A percentile compares a stretch with the other conserved stretches of the same genome.
These are phyloP conservation scores for Penicillium sp. DNA, from an alignment of 2,329 filamentous ascomycete genomes.

Conservation along the genomic window DNA sequence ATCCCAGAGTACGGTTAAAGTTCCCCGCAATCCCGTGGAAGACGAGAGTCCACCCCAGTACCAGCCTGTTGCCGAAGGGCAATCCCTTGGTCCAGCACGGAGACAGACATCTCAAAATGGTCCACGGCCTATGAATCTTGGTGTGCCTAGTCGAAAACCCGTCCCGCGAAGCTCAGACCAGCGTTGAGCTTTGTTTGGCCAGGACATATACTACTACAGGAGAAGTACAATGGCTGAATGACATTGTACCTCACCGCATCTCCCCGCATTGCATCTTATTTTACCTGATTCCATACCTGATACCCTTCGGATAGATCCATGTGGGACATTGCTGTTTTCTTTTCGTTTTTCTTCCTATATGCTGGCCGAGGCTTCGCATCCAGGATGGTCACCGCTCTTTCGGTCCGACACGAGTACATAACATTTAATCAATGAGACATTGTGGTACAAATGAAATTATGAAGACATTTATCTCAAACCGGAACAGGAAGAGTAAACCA, in stretches of 20 bases:
- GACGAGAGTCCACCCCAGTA: conserved; percentile 39
- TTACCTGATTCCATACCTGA: conserved; percentile 13
- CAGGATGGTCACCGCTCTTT: not conserved
- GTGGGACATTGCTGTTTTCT: not conserved
- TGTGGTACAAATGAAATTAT: not conserved
- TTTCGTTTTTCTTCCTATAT: not conserved
- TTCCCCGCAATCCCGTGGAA: conserved; percentile 26
- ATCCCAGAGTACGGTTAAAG: conserved; percentile 39
- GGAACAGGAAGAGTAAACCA: too few relatives aligned
- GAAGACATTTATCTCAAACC: too few relatives aligned
- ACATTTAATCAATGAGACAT: not conserved
- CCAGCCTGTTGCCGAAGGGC: conserved; percentile 30
- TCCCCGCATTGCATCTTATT: not conserved
- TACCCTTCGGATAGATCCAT: conserved; percentile 6
- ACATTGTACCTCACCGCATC: not conserved
- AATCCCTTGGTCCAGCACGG: conserved; percentile 18
- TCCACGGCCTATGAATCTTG: conserved; percentile 39
- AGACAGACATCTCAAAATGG: conserved; percentile 27
- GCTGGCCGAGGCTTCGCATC: not conserved
- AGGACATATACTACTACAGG: not conserved
- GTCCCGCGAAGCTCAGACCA: conserved; percentile 34
- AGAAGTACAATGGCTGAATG: too few relatives aligned
- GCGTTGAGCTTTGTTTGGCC: not conserved
- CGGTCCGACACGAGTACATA: not conserved
- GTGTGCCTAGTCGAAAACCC: conserved; percentile 43